Conservation (phyloP, 2,329 filamentous ascomycete species). For the Sclerotiophoma versabilis region DNA sequence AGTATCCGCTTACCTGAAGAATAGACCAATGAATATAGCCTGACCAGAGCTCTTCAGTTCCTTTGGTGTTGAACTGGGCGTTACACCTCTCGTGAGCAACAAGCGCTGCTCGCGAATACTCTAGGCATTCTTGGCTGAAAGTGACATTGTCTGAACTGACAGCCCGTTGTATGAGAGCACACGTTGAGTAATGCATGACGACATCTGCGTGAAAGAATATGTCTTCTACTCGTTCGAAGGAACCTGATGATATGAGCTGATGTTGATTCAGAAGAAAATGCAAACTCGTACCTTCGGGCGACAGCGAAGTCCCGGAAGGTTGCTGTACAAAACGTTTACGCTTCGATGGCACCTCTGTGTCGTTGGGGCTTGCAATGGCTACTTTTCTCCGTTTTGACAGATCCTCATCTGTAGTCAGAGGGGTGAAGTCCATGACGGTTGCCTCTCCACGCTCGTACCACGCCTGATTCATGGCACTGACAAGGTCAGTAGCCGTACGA, state of each 20-base stretch:
- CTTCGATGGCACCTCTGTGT: constrained; percentile 35
- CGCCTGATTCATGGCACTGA: constrained; percentile 35
- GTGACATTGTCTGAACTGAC: constrained; percentile 40
- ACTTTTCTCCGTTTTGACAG: constrained; percentile 8
- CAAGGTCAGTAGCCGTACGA: constrained; percentile 35
- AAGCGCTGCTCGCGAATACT: constrained; percentile 42
- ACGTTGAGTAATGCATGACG: constrained; percentile 45
- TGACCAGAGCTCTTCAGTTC: constrained; percentile 44
- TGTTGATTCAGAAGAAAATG: no score
- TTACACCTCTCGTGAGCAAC: constrained; percentile 39
- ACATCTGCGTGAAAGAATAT: constrained; percentile 43
- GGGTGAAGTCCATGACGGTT: constrained; percentile 17
- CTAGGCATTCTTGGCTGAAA: constrained; percentile 42
- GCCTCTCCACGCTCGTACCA: constrained; percentile 41
- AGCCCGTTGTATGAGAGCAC: constrained; percentile 43
- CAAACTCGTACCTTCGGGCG: constrained; percentile 19
- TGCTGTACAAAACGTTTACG: constrained; percentile 22
- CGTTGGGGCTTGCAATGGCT: constrained; percentile 25
- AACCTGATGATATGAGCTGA: constrained; percentile 9
- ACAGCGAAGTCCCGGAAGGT: background rate
- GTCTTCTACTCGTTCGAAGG: constrained; percentile 33
- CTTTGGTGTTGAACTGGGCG: constrained; percentile 40
- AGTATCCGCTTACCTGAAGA: constrained; percentile 14
- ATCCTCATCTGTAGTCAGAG: background rate
- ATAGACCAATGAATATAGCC: constrained; percentile 47